A percentile compares a stretch with the other conserved stretches of the same genome.
Conservation (phyloP, 768 basidiomycete species). For the Strobilomyces echinocephalus region DNA sequence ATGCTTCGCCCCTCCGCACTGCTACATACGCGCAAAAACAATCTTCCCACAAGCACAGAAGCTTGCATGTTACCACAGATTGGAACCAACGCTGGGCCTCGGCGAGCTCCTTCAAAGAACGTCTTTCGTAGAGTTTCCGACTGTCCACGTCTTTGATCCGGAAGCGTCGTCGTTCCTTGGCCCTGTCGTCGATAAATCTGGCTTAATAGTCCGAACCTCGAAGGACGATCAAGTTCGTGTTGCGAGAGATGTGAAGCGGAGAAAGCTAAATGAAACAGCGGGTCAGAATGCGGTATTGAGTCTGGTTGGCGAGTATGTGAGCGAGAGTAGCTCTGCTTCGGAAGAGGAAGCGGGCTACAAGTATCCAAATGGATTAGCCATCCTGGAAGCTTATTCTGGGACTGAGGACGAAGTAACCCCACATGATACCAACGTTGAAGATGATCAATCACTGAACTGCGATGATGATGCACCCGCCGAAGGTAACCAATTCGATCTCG, state of each 20-base stretch:
- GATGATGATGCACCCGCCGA: slow-evolving; percentile 16
- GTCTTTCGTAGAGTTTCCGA: slow-evolving; percentile 79
- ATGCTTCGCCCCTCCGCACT: slow-evolving; percentile 52
- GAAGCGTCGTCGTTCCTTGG: slow-evolving; percentile 51
- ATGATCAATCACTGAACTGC: slow-evolving; percentile 5
- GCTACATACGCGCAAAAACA: slow-evolving; percentile 50
- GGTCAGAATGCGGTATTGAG: slow-evolving; percentile 53
- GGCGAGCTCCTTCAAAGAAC: slow-evolving; percentile 48
- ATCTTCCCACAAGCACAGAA: slow-evolving; percentile 25
- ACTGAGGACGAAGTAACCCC: slow-evolving; percentile 12
- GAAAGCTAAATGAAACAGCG: slow-evolving; percentile 48
- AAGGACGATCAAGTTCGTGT: slow-evolving; percentile 18
- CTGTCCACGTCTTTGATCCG: slow-evolving; percentile 69
- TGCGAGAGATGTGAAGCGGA: slow-evolving; percentile 46
- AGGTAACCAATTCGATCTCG: slow-evolving; percentile 12
- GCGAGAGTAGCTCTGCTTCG: slow-evolving; percentile 39
- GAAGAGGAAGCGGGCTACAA: slow-evolving; percentile 13
- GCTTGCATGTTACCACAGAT: slow-evolving; percentile 46
- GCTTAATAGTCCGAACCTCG: slow-evolving; percentile 28
- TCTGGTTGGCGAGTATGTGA: slow-evolving; percentile 60
- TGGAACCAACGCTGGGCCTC: slow-evolving; percentile 51
- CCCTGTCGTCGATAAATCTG: slow-evolving; percentile 52
- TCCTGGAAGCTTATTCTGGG: slow-evolving; percentile 23
- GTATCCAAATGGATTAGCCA: slow-evolving; percentile 13
- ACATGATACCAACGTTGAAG: slow-evolving; percentile 11